Percentiles rank a stretch among this genome's conserved stretches.
Conservation (phyloP, 352 stramenopile genomes). For the Phytophthora megakarya region DNA sequence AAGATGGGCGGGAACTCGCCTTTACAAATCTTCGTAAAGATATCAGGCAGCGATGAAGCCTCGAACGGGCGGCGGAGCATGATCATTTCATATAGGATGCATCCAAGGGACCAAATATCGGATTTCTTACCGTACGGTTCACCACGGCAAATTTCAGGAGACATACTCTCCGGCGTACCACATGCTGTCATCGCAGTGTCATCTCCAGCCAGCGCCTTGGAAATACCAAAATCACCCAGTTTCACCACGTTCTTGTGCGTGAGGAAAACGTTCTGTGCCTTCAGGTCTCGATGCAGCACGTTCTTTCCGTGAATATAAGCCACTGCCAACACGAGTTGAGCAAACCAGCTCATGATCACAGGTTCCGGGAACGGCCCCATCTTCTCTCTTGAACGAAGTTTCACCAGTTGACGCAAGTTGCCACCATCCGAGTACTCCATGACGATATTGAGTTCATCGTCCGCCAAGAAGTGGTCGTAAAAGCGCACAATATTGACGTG, state of each 20-base stretch:
- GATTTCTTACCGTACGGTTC: conserved; percentile 90
- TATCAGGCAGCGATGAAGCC: conserved; percentile 76
- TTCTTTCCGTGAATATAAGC: conserved; percentile 91
- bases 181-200: conserved; percentile 84
- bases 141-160: conserved; percentile 86
- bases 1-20: conserved; percentile 83
- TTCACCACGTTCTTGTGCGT: conserved; percentile 89
- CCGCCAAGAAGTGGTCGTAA: conserved; percentile 87
- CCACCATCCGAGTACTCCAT: conserved; percentile 89
- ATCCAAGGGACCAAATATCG: conserved; percentile 90
- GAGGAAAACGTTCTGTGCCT: conserved; percentile 90
- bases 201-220: conserved; percentile 80
- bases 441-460: conserved; percentile 90
- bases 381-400: conserved; percentile 76
- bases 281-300: conserved; percentile 87
- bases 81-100: conserved; percentile 91
- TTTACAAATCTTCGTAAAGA: conserved; percentile 91
- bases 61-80: conserved; percentile 89
- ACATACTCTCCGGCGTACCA: conserved; percentile 90
- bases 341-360: conserved; percentile 89
- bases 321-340: conserved; percentile 82
- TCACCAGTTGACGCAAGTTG: conserved; percentile 84
- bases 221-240: conserved; percentile 89
- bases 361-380: conserved; percentile 84
- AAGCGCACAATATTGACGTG: conserved; percentile 91